Evolutionary conservation across 2,329 filamentous ascomycete genomes (phyloP).

Genomic region (Sclerotinia borealis): DNA sequence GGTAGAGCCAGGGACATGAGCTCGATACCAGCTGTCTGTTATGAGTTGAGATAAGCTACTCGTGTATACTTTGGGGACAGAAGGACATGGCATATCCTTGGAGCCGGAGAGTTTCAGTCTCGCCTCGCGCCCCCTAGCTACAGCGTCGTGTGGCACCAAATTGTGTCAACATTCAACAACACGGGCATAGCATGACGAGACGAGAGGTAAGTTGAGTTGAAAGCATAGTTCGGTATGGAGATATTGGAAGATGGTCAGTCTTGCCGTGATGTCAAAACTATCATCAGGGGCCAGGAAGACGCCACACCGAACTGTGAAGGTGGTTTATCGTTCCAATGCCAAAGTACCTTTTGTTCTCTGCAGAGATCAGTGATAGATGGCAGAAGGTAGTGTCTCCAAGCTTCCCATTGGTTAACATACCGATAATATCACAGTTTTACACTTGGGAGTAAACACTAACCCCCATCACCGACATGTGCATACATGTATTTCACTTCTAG

Average conservation of each 20-base stretch:
- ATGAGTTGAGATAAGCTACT: not conserved
- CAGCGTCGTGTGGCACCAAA: not conserved
- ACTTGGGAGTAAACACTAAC: not conserved
- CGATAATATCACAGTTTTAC: not conserved
- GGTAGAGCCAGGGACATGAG: not conserved
- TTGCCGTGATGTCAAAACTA: not conserved
- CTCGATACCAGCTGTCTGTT: not conserved
- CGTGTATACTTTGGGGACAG: not conserved
- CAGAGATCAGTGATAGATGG: not conserved
- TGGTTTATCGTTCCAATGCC: not conserved
- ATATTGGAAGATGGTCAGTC: not conserved
- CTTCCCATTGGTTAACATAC: not conserved
- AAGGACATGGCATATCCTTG: not conserved
- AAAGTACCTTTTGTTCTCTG: not conserved
- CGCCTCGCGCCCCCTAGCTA: constrained; percentile 4
- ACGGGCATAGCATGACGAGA: not conserved
- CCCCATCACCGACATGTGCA: not conserved
- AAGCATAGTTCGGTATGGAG: not conserved
- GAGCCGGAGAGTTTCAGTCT: constrained; percentile 4
- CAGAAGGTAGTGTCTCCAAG: not conserved
- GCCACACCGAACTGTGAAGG: not conserved
- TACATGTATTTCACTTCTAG: not conserved
- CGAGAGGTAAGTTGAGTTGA: not conserved
- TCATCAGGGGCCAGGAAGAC: not conserved
- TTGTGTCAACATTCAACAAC: not conserved